Percentiles rank a stretch among this genome's conserved stretches.
These are phyloP conservation scores for Aspergillus novoparasiticus DNA, from an alignment of 2,329 filamentous ascomycete genomes.

Conservation along the genomic window DNA sequence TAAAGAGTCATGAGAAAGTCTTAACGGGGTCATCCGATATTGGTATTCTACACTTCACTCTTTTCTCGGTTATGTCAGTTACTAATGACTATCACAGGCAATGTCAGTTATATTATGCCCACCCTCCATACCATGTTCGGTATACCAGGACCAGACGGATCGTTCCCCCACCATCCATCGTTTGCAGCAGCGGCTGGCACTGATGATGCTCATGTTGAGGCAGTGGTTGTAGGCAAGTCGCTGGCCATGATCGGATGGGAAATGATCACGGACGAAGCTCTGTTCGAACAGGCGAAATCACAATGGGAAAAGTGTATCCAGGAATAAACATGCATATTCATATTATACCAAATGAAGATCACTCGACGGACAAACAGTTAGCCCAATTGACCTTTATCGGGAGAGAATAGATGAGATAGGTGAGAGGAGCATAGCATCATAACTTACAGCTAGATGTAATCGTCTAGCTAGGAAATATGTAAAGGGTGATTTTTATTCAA, in stretches of 20 bases:
- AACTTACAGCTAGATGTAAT: neutral
- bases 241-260: constrained; percentile 45
- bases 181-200: constrained; percentile 52
- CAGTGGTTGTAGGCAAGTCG: constrained; percentile 50
- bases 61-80: neutral
- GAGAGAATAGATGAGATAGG: neutral
- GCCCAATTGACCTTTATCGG: no score
- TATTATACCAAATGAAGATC: neutral
- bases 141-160: constrained; percentile 43
- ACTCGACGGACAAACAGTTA: neutral
- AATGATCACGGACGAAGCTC: constrained; percentile 27
- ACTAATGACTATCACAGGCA: constrained; percentile 39
- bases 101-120: constrained; percentile 52
- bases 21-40: constrained; percentile 53
- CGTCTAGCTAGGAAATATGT: neutral
- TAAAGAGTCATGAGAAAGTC: constrained; percentile 41
- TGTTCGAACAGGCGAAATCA: constrained; percentile 26
- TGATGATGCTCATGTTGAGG: constrained; percentile 44
- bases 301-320: constrained; percentile 31
- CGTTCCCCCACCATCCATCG: constrained; percentile 39
- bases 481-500: neutral
- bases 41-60: constrained; percentile 27
- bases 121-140: constrained; percentile 54
- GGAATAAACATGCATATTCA: constrained; percentile 8
- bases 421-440: neutral